Evolutionary conservation across 2,329 filamentous ascomycete genomes (phyloP), one percentile per base, ranked within the genome.

Genomic region (Claviceps africana): DNA sequence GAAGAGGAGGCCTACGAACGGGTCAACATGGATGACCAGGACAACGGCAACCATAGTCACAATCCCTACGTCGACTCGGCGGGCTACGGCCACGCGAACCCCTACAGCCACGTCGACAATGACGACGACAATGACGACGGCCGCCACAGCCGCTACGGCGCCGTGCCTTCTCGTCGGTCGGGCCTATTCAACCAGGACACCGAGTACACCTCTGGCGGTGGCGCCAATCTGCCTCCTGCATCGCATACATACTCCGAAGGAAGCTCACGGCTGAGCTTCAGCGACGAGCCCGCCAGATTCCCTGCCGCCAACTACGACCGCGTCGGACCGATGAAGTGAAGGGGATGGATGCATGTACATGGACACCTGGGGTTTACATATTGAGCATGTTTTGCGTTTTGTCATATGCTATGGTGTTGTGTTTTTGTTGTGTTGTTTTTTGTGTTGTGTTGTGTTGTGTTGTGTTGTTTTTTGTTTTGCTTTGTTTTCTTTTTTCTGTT

Each of bases 1-100:
- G 79, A 81, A 59, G 81, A 84, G 57, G 81, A 83, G 61, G 75
- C 77, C 44, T 84, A 84, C 60, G 77, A 80, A 49, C 78, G 77
- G 15, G 74, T 83, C 55, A 73, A 81, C 64, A 70, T 72, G 67
- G 71, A 78, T 53, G 75, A 80, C 59, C 72, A 79, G 55, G 71
- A 76, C 51, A 56, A 70, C 58, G 64, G 67, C 55, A 62, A 79
- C 55, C 70, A 76, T 51, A 57, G 70, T 58, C 64, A 67, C 55
- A 62, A 65, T 54, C 65, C 56, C 22, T 62, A 63, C 50, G 60
- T 56, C 49, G 59, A 60, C 45, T 55, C 59, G 52, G 62, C 61
- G 43, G 64, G 61, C 37, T 72, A 72, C 57, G 66, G 64, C 52
- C 62, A 67, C 48, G 60, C 61, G 51, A 67, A 67, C 54, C 66